These are phyloP conservation scores for Echeveria elegans DNA, from an alignment of 164 flowering plant species.

Conservation along the genomic window DNA sequence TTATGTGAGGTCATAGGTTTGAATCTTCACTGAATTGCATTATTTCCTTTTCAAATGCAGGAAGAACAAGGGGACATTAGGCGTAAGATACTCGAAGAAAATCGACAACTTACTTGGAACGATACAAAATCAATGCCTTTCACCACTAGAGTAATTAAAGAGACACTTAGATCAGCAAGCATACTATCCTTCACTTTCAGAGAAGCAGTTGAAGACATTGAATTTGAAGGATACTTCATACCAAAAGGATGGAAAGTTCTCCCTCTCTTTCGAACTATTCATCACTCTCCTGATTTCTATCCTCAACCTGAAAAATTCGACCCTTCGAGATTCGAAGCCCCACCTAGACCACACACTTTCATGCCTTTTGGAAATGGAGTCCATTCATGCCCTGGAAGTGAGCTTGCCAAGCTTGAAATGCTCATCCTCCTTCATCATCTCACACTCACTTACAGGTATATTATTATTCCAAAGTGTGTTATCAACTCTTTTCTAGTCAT, in stretches of 20 bases:
- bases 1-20: too few species aligned
- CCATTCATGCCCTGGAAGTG: conserved; percentile 91
- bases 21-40: not conserved
- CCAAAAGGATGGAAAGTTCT: conserved; percentile 97
- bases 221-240: conserved; percentile 66
- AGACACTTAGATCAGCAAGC: conserved; percentile 64
- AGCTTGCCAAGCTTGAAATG: conserved; percentile 86
- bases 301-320: conserved; percentile 78
- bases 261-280: conserved; percentile 87
- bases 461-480: too few species aligned
- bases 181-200: conserved; percentile 80
- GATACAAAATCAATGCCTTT: conserved; percentile 67
- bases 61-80: conserved; percentile 60
- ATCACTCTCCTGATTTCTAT: conserved; percentile 62
- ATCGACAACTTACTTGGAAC: conserved; percentile 60
- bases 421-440: conserved; percentile 73
- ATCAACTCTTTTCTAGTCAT: not conserved
- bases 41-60: conserved; percentile 24
- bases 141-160: conserved; percentile 62
- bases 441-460: conserved; percentile 54
- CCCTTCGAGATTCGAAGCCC: conserved; percentile 92
- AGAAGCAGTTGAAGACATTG: conserved; percentile 84
- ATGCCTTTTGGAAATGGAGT: conserved; percentile 87
- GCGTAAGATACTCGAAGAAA: conserved; percentile 21
- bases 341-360: conserved; percentile 67